Base-by-base conservation (phyloP, 345 rosid species). In the Laguncularia racemosa region DNA sequence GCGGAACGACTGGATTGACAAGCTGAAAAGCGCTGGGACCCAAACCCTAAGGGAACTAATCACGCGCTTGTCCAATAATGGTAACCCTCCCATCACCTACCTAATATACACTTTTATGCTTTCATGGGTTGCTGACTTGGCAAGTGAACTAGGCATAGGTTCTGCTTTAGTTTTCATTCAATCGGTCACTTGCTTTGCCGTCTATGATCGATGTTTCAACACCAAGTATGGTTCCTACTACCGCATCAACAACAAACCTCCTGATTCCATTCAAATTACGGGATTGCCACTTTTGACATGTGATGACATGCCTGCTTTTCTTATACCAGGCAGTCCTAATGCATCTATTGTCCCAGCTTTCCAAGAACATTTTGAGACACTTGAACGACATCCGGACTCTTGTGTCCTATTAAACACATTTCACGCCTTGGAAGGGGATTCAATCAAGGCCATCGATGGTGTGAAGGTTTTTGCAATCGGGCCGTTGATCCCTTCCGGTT, bases 141-240 rank as follows among this genome's bases (percentile, higher is more conserved):
- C 95, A 48, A 77, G 80, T 64, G 74, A 46, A 11, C 62, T 70
- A 44, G 26, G 65, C 46, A 63, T 83, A 17, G 84, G 85, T 0
- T 44, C 76, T 0, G 64, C 77, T 0, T 62, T 80, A 3, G 75
- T 85, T 14, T 89, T 93, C 86, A 73, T 67, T 18, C 93, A 89
- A n/a, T 80, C 93, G 0, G 88, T 93, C 0, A 70, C 78, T 2
- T 83, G 81, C 13, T 65, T 89, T 1, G 80, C 65, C 59, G 60
- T 83, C 48, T 85, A 83, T 62, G 68, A 84, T 61, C 74, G 75
- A 62, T 75, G 73, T 76, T 81, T 86, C 60, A 53, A 67, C 45
- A 75, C 77, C 6, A 76, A 71, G 1, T 71, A 75, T 9, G 38
- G 33, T 5, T 62, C 74, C 20, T 46, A 40, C 10, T 16, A 14